These are phyloP conservation scores for Hypocrella siamensis DNA, from an alignment of 2,329 filamentous ascomycete genomes.

Conservation along the genomic window DNA sequence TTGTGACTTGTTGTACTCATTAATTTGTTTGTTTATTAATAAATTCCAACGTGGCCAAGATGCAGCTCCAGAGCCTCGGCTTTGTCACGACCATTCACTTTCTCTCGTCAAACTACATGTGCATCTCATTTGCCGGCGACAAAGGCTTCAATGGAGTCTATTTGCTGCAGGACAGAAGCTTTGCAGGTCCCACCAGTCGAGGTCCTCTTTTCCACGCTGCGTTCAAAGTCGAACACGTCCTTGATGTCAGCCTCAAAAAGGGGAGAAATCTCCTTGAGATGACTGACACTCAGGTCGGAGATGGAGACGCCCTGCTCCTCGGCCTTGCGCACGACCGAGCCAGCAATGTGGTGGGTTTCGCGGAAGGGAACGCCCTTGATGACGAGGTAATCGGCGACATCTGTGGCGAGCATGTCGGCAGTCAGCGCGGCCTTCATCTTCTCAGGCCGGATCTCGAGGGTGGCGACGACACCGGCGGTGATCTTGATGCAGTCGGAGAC, in stretches of 20 bases:
- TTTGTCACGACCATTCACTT: too few species aligned
- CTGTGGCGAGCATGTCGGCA: conserved; percentile 68
- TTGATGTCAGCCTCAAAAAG: conserved; percentile 59
- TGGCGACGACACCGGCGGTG: conserved; percentile 64
- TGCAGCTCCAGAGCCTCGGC: too few species aligned
- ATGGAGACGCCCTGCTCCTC: conserved; percentile 41
- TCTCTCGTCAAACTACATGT: too few species aligned
- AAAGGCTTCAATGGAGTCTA: too few species aligned
- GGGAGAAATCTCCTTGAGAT: conserved; percentile 51
- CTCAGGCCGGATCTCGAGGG: conserved; percentile 51
- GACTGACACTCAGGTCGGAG: conserved; percentile 50
- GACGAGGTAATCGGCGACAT: conserved; percentile 50
- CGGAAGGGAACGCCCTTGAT: conserved; percentile 59
- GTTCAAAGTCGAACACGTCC: conserved; percentile 64
- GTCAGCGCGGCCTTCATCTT: conserved; percentile 69
- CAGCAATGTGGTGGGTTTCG: conserved; percentile 66
- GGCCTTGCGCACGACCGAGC: conserved; percentile 33
- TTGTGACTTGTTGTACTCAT: too few species aligned
- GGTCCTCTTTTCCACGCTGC: conserved; percentile 63
- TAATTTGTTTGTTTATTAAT: too few species aligned
- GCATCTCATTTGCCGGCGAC: too few species aligned
- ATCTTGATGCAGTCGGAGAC: conserved; percentile 70
- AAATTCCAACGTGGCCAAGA: too few species aligned
- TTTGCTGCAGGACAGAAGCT: conserved; percentile 48
- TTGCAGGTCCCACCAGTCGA: conserved; percentile 68